Evolutionary conservation across 805 yeast genomes (phyloP).

Genomic region (Ascoidea rubescens): DNA sequence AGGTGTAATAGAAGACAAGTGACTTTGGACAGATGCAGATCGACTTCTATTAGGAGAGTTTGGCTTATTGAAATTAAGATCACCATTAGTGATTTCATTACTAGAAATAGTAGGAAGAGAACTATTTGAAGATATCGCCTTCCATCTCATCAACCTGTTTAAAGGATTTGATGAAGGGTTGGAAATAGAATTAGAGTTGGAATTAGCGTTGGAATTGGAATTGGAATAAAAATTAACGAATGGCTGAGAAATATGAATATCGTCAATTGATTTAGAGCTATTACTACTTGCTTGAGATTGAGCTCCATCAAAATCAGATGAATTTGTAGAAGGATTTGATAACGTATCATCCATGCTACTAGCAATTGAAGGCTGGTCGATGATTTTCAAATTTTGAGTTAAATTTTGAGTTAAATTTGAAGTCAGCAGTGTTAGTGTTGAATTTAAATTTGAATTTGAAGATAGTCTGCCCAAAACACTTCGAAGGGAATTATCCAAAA

Average conservation of each 20-base stretch:
- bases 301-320: neutral
- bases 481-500: neutral
- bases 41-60: neutral
- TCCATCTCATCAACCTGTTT: constrained; percentile 7
- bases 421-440: constrained; percentile 3
- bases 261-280: neutral
- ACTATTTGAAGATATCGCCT: constrained; percentile 1
- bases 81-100: constrained; percentile 1
- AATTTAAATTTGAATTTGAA: constrained; percentile 1
- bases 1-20: neutral
- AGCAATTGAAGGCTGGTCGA: neutral
- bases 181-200: neutral
- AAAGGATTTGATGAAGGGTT: neutral
- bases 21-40: neutral
- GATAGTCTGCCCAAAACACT: too few species aligned
- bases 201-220: neutral
- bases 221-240: neutral
- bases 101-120: neutral
- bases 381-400: constrained; percentile 1
- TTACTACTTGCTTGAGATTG: neutral
- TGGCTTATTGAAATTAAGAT: neutral
- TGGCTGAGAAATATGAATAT: neutral
- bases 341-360: neutral
- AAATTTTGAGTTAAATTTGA: constrained; percentile 2
- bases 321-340: neutral